phyloP scores from a whole-genome alignment of 805 yeast genomes.

The Limtongia smithiae region DNA sequence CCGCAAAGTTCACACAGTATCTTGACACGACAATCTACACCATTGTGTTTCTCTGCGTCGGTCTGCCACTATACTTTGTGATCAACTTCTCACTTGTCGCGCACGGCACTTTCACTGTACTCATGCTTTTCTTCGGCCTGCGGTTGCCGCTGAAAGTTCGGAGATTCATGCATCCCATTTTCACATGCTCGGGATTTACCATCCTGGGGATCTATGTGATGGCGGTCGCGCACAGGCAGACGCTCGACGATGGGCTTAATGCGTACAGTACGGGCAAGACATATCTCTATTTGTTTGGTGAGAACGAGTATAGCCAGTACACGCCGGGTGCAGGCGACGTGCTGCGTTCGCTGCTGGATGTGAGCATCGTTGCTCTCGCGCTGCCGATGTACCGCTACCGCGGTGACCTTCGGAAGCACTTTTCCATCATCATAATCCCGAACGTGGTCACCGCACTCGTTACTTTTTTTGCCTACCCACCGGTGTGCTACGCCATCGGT shows the following conservation, averaged over 20 bases:
- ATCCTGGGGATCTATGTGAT: slow-evolving; percentile 60
- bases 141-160: slow-evolving; percentile 47
- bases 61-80: slow-evolving; percentile 59
- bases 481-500: slow-evolving; percentile 62
- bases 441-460: slow-evolving; percentile 52
- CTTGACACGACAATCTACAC: slow-evolving; percentile 25
- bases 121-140: slow-evolving; percentile 52
- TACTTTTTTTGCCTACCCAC: slow-evolving; percentile 67
- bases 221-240: slow-evolving; percentile 47
- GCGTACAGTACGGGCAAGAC: slow-evolving; percentile 67
- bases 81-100: slow-evolving; percentile 57
- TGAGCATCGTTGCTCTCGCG: slow-evolving; percentile 70
- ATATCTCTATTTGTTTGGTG: slow-evolving; percentile 56
- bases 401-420: slow-evolving; percentile 56
- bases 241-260: slow-evolving; percentile 47
- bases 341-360: slow-evolving; percentile 65
- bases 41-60: slow-evolving; percentile 46
- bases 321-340: slow-evolving; percentile 85
- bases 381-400: slow-evolving; percentile 76
- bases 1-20: slow-evolving; percentile 24
- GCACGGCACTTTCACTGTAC: slow-evolving; percentile 58
- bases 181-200: slow-evolving; percentile 62
- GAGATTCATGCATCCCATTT: slow-evolving; percentile 64
- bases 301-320: slow-evolving; percentile 32
- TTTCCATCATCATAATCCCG: slow-evolving; percentile 57